A percentile compares a stretch with the other conserved stretches of the same genome.
Conservation (phyloP, 495 filamentous ascomycete species). For the Penicillium cinerascens region DNA sequence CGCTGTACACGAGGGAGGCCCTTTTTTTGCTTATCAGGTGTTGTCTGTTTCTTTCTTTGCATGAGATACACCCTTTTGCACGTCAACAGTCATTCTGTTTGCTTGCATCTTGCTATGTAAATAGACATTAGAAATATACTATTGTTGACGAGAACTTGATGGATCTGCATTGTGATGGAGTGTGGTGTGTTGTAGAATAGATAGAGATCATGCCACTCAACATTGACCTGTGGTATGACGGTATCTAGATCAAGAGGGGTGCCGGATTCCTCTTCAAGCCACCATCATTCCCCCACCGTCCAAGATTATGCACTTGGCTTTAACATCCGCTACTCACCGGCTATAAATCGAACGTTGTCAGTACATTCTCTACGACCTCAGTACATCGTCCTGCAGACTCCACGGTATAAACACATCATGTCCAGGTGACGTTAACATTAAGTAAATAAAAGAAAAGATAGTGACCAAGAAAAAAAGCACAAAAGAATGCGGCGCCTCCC, state of each 20-base stretch:
- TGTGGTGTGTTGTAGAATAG: neutral
- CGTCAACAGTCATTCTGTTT: neutral
- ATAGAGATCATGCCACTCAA: neutral
- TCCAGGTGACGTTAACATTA: neutral
- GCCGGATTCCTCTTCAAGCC: no score
- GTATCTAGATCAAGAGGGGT: no score
- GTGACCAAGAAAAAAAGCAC: neutral
- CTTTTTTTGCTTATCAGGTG: neutral
- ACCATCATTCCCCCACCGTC: no score
- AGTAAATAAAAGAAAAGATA: neutral
- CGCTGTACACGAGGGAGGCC: neutral
- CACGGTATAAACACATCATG: neutral
- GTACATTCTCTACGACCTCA: no score
- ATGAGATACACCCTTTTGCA: slow-evolving; percentile 9
- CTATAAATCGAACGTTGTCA: no score
- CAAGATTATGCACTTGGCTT: no score
- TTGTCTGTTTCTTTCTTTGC: neutral
- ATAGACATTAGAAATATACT: neutral
- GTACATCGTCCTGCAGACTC: neutral
- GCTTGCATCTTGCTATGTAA: neutral
- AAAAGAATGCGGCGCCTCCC: neutral
- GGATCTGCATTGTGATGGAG: neutral
- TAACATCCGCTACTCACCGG: no score
- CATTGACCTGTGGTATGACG: no score
- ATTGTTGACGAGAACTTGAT: neutral